phyloP scores from a whole-genome alignment of 2,329 filamentous ascomycete species.

The Emergomyces orientalis region DNA sequence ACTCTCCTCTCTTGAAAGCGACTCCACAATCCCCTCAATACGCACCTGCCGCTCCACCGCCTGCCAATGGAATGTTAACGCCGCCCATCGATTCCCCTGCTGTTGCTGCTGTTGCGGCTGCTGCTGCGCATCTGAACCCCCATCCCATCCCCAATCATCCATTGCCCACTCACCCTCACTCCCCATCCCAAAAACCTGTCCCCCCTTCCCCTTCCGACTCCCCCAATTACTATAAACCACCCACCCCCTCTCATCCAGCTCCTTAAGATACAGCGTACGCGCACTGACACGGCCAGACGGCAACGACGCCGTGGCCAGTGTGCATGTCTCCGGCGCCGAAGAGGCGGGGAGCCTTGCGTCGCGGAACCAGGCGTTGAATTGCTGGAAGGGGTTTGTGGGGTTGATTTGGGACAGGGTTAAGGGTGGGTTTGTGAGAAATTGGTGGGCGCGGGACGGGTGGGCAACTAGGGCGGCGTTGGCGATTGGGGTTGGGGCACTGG shows the following conservation, averaged over 20 bases:
- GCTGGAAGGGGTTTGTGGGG: slow-evolving; percentile 54
- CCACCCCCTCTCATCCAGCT: slow-evolving; percentile 73
- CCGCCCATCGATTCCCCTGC: slow-evolving; percentile 60
- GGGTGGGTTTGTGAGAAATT: slow-evolving; percentile 36
- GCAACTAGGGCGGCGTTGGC: slow-evolving; percentile 30
- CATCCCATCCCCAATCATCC: slow-evolving; percentile 10
- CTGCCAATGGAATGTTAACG: slow-evolving; percentile 86
- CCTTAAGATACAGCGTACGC: slow-evolving; percentile 89
- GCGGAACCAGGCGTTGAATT: slow-evolving; percentile 87
- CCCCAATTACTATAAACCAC: slow-evolving; percentile 92
- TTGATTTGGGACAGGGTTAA: slow-evolving; percentile 35
- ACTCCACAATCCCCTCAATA: slow-evolving; percentile 67
- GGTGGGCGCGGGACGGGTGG: slow-evolving; percentile 34
- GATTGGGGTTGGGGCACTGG: slow-evolving; percentile 29
- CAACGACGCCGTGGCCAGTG: slow-evolving; percentile 71
- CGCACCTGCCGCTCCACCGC: slow-evolving; percentile 79
- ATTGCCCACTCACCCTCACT: slow-evolving; percentile 13
- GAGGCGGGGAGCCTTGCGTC: slow-evolving; percentile 55
- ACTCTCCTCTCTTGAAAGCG: slow-evolving; percentile 61
- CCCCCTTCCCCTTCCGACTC: slow-evolving; percentile 47
- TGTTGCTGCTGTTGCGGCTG: slow-evolving; percentile 8
- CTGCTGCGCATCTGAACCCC: slow-evolving; percentile 12
- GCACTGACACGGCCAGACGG: slow-evolving; percentile 77
- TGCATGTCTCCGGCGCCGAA: slow-evolving; percentile 78
- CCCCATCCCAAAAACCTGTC: slow-evolving; percentile 30